Evolutionary conservation across 2,329 filamentous ascomycete genomes (phyloP), one percentile per base, ranked within the genome.

Genomic region (Albophoma yamanashiensis): DNA sequence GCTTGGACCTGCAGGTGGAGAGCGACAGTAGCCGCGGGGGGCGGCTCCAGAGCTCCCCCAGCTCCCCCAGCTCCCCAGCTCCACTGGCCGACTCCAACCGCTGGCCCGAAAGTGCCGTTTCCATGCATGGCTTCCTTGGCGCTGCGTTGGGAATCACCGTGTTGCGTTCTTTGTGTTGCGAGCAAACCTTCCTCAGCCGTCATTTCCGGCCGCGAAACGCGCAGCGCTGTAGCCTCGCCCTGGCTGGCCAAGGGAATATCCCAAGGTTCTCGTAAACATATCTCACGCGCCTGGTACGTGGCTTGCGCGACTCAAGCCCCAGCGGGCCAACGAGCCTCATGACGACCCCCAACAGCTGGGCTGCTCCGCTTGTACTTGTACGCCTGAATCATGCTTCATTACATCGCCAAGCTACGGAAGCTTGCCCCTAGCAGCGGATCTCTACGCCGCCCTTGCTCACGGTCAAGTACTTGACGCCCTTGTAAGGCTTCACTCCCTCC

Each of bases 401-500:
- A 17, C 9, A 53, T 36, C 20, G 20, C 31, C 8, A 36, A 31
- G 17, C 50, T 36, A 42, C 17, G 12, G 22, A 45, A 25, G 58
- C 38, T n/a, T 15, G 8, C 36, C 14, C 61, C 64, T 67, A 85
- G 69, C 85, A 87, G 66, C 85, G 76, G 65, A 86, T 79, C 72
- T 88, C 85, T 50, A 88, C 78, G 27, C 85, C 85, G 17, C 82
- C 81, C 63, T 84, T 84, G 68, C 85, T 88, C 56, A 88, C 78
- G 20, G 92, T 97, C 67, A 99, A 73, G 74, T 99, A 99, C 76
- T 99, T 99, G 65, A 99, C 94, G 1, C 94, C 94, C 76, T 97
- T 99, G 75, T 96, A 97, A 31, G 94, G 94, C 75, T 92, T 95
- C 45, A 97, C 86, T 2, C 89, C 86, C 65, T 96, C 91, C 0